Evolutionary conservation across 83 land plant species (phyloP).

Genomic region (Picea abies): DNA sequence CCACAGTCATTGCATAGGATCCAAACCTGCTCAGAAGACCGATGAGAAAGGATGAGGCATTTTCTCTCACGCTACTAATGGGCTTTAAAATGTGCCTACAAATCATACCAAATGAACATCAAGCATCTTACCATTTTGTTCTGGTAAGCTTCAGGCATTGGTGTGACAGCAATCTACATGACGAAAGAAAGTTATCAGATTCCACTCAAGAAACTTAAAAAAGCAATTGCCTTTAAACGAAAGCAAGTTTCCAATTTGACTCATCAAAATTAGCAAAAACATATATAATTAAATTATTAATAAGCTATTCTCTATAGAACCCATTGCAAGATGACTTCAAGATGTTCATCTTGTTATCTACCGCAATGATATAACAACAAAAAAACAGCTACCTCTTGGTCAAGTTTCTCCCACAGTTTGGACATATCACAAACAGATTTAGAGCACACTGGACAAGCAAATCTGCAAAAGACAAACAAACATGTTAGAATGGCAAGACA

Average conservation of each 20-base stretch:
- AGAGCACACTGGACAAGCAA: constrained; percentile 83
- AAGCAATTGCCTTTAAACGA: no score
- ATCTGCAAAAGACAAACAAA: constrained; percentile 36
- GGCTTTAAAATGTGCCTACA: constrained; percentile 29
- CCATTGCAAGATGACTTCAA: no score
- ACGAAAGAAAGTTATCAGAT: no score
- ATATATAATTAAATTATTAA: no score
- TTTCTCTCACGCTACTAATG: background rate
- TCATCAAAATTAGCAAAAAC: no score
- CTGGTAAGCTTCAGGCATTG: background rate
- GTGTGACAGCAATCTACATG: no score
- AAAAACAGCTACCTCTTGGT: constrained; percentile 26
- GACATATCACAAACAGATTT: constrained; percentile 96
- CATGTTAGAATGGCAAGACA: no score
- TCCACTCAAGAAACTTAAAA: no score
- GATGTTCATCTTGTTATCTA: no score
- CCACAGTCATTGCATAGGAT: constrained; percentile 81
- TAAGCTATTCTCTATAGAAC: no score
- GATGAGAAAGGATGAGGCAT: constrained; percentile 40
- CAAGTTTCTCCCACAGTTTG: constrained; percentile 76
- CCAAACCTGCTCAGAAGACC: constrained; percentile 49
- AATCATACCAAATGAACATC: background rate
- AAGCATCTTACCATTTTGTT: constrained; percentile 32
- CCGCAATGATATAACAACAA: no score
- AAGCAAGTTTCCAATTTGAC: no score